These are phyloP conservation scores for Talaromyces islandicus DNA, from an alignment of 2,329 filamentous ascomycete genomes.

Conservation along the genomic window DNA sequence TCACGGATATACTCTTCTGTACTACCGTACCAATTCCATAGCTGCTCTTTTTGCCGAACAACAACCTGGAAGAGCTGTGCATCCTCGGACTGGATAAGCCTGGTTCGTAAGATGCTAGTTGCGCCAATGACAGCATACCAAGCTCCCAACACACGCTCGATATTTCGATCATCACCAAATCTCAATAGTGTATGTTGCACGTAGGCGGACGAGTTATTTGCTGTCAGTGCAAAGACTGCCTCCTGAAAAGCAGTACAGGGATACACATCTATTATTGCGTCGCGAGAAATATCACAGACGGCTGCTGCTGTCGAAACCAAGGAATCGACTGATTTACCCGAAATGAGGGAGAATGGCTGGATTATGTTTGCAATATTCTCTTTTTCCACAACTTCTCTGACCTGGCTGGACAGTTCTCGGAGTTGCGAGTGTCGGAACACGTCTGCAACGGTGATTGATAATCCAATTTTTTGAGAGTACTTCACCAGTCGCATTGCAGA, in stretches of 20 bases:
- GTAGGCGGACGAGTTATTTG: neutral
- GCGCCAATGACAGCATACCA: neutral
- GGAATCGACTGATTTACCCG: neutral
- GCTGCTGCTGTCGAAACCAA: neutral
- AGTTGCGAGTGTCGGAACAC: conserved; percentile 1
- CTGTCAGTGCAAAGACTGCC: neutral
- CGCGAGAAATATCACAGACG: neutral
- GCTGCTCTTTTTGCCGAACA: neutral
- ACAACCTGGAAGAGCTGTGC: neutral
- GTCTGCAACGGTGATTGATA: conserved; percentile 2
- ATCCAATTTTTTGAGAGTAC: neutral
- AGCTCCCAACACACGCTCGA: neutral
- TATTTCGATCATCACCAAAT: neutral
- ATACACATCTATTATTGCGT: neutral
- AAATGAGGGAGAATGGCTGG: neutral
- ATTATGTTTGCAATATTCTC: neutral
- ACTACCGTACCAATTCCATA: neutral
- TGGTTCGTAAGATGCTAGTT: neutral
- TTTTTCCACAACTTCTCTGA: too few species aligned
- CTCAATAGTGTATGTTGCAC: neutral
- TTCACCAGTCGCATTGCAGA: conserved; percentile 16
- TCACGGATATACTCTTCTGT: neutral
- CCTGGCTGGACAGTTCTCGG: neutral
- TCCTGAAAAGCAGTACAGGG: conserved; percentile 3
- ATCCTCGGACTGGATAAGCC: neutral